Base-by-base conservation (phyloP, 2,329 filamentous ascomycete genomes). In the Cordyceps cicadae region DNA sequence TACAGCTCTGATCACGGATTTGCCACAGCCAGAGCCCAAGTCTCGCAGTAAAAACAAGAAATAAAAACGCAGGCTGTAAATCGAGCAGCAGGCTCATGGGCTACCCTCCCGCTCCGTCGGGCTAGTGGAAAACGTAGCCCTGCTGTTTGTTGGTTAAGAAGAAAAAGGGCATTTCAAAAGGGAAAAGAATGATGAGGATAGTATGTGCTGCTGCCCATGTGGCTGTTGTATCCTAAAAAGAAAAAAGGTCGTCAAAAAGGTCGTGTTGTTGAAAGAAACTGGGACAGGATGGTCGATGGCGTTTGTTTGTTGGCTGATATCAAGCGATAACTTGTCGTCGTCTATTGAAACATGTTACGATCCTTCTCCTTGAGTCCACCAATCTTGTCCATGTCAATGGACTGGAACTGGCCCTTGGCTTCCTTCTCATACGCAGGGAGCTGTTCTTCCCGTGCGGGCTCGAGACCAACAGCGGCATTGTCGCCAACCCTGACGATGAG, bases 291-390 rank as follows among this genome's bases (percentile, higher is more conserved):
- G 17, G 37, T 53, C 34, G 32, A 15, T 46, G 54, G 17, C 60
- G 19, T 53, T 46, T 49, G 41, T 46, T 50, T 58, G 49, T 54
- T 49, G 15, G 52, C 21, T 50, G 17, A 43, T 37, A 43, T 37
- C 17, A 29, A 24, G 15, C 24, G 11, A 48, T 54, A 17, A 29
- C 54, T 8, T 45, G 9, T 54, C n/a, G 53, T 61, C 62, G 54
- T 62, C 68, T 74, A 74, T 67, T 73, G 72, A 67, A 73, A 74
- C 62, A 71, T 64, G 59, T 65, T 67, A 66, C 74, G 74, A 67
- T 88, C 84, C 81, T 96, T 96, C 81, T 97, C 94, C 76, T 92
- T 95, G 67, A 97, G 79, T 15, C 94, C 94, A 56, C 94, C 94
- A 71, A 97, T 95, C 65, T 90, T 86, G 68, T 97, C 90, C 73